Evolutionary conservation across 306 rosid species (phyloP).

Genomic region (Rosa chinensis): DNA sequence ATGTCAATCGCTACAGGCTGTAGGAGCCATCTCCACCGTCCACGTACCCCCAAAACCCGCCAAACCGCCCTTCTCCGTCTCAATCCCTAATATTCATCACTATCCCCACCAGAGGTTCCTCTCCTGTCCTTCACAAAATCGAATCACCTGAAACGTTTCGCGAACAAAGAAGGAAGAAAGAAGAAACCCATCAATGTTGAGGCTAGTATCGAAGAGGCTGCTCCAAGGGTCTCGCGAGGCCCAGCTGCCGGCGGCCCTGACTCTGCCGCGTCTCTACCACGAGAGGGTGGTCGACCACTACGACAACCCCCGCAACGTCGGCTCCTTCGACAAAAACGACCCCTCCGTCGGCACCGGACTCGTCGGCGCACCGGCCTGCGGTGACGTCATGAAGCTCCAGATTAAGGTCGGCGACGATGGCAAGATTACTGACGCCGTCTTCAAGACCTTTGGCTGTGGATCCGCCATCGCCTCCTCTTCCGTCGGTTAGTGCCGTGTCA

Average conservation of each 20-base stretch:
- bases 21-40: constrained; percentile 12
- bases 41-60: constrained; percentile 10
- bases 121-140: constrained; percentile 1
- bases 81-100: not conserved
- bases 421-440: constrained; percentile 77
- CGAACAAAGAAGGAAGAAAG: not conserved
- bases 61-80: constrained; percentile 9
- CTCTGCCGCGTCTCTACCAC: constrained; percentile 59
- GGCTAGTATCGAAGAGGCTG: constrained; percentile 50
- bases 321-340: constrained; percentile 78
- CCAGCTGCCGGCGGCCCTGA: constrained; percentile 36
- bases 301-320: constrained; percentile 81
- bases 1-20: no score
- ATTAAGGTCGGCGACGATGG: constrained; percentile 80
- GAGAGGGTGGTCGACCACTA: constrained; percentile 91
- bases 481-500: constrained; percentile 49
- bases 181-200: constrained; percentile 41
- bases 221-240: constrained; percentile 39
- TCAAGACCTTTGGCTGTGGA: constrained; percentile 93
- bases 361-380: constrained; percentile 92
- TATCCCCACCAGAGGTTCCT: not conserved
- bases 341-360: constrained; percentile 82
- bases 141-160: not conserved
- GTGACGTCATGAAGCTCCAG: constrained; percentile 94
- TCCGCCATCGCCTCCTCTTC: constrained; percentile 94